phyloP scores from a whole-genome alignment of 1,139 yeast genomes.

The Saccharomyces hybrid region DNA sequence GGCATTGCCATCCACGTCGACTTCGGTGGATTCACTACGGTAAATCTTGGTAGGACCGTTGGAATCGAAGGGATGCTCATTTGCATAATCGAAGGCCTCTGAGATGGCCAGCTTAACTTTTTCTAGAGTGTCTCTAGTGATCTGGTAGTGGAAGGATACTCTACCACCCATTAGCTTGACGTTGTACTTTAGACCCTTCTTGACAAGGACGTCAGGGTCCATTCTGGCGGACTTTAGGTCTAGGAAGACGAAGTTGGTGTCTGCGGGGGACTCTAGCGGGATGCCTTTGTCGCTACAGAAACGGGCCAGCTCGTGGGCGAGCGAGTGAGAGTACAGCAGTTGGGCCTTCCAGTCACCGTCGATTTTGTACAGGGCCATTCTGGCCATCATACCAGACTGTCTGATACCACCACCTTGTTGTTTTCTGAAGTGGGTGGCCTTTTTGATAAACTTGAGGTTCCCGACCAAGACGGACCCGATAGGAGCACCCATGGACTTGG shows the following conservation, averaged over 20 bases:
- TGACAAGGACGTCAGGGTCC: slow-evolving; percentile 48
- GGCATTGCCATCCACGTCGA: slow-evolving; percentile 28
- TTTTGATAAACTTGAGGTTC: slow-evolving; percentile 47
- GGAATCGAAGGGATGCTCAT: slow-evolving; percentile 36
- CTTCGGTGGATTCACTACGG: slow-evolving; percentile 33
- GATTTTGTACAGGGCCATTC: slow-evolving; percentile 75
- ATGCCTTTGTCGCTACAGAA: slow-evolving; percentile 51
- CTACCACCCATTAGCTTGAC: slow-evolving; percentile 68
- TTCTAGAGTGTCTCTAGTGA: slow-evolving; percentile 57
- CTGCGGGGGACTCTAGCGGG: slow-evolving; percentile 63
- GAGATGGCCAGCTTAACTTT: slow-evolving; percentile 51
- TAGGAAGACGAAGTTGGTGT: slow-evolving; percentile 80
- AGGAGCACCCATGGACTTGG: slow-evolving; percentile 92
- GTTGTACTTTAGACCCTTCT: slow-evolving; percentile 52
- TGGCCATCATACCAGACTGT: slow-evolving; percentile 76
- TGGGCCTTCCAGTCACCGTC: slow-evolving; percentile 63
- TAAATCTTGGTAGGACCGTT: slow-evolving; percentile 39
- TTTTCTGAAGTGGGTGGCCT: slow-evolving; percentile 81
- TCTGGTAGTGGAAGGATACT: slow-evolving; percentile 81
- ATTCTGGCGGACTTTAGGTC: slow-evolving; percentile 55
- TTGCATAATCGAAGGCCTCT: slow-evolving; percentile 49
- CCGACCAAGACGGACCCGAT: slow-evolving; percentile 88
- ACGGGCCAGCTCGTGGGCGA: slow-evolving; percentile 59
- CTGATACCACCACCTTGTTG: slow-evolving; percentile 95
- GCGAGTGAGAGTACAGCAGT: slow-evolving; percentile 50